Evolutionary conservation across 2,329 filamentous ascomycete species (phyloP).

Genomic region (Aspergillus spinulosporus): DNA sequence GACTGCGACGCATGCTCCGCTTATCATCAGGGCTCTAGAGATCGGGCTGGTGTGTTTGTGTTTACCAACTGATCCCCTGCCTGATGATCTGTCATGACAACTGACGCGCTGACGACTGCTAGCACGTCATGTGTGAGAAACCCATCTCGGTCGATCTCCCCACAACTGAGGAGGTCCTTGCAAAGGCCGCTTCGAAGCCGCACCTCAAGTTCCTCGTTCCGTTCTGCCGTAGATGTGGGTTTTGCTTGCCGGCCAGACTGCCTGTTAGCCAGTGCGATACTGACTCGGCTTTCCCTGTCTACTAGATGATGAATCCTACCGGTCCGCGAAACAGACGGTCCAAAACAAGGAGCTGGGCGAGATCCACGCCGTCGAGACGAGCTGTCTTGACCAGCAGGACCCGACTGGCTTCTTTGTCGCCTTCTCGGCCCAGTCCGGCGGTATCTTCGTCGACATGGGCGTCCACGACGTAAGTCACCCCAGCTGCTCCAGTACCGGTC

Average conservation of each 20-base stretch:
- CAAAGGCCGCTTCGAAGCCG: constrained; percentile 12
- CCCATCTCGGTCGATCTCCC: constrained; percentile 12
- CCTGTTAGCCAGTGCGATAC: not conserved
- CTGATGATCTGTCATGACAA: too few species aligned
- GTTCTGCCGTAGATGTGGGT: constrained; percentile 12
- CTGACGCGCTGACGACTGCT: not conserved
- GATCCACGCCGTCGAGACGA: constrained; percentile 10
- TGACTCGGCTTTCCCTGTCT: not conserved
- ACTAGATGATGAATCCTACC: constrained; percentile 15
- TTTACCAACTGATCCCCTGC: not conserved
- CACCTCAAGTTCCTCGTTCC: constrained; percentile 16
- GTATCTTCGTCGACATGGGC: constrained; percentile 37
- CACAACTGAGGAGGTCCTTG: constrained; percentile 12
- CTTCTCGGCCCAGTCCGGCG: constrained; percentile 35
- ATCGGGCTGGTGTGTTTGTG: not conserved
- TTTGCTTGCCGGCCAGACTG: not conserved
- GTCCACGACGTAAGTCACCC: constrained; percentile 32
- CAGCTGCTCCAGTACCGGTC: not conserved
- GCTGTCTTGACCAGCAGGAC: constrained; percentile 11
- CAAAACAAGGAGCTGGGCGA: constrained; percentile 4
- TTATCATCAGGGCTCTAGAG: constrained; percentile 8
- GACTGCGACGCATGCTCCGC: constrained; percentile 12
- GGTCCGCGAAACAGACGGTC: constrained; percentile 6
- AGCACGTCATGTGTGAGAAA: constrained; percentile 18
- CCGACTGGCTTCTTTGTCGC: constrained; percentile 34